Percentiles rank a stretch among this genome's conserved stretches.
These are phyloP conservation scores for Chalciporus piperatus DNA, from an alignment of 768 basidiomycete genomes.

Conservation along the genomic window DNA sequence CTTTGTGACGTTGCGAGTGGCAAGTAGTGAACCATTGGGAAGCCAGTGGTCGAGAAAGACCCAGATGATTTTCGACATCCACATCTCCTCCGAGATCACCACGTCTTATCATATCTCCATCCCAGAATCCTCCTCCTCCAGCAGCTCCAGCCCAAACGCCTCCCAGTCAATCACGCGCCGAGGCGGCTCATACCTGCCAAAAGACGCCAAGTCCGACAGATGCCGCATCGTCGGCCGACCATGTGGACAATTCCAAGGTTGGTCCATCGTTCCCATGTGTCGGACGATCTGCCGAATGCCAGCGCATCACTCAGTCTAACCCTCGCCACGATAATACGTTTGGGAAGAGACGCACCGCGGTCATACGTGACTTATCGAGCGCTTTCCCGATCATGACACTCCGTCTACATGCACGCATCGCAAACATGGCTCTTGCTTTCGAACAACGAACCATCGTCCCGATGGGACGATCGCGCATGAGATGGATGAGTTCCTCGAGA, in stretches of 20 bases:
- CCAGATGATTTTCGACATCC: too few relatives aligned
- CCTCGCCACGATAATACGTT: too few relatives aligned
- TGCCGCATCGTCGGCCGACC: conserved; percentile 83
- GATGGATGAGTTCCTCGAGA: conserved; percentile 86
- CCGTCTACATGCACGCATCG: conserved; percentile 91
- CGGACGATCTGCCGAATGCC: conserved; percentile 59
- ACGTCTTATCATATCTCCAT: background rate
- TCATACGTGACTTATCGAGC: conserved; percentile 77
- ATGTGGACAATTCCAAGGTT: conserved; percentile 89
- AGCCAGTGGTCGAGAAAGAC: too few relatives aligned
- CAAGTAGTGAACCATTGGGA: too few relatives aligned
- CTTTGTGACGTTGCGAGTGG: too few relatives aligned
- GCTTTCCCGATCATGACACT: conserved; percentile 96
- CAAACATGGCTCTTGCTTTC: conserved; percentile 95
- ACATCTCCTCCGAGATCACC: too few relatives aligned
- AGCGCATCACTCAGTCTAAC: background rate
- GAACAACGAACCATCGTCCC: conserved; percentile 89
- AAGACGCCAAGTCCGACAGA: conserved; percentile 49
- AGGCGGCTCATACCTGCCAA: conserved; percentile 17
- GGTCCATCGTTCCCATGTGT: conserved; percentile 83
- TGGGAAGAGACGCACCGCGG: conserved; percentile 42
- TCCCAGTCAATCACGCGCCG: conserved; percentile 37
- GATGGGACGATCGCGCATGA: conserved; percentile 72
- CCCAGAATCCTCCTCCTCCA: background rate
- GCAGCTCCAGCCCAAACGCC: conserved; percentile 13